phyloP scores from a whole-genome alignment of 2,329 filamentous ascomycete genomes.

The Fusarium udum region DNA sequence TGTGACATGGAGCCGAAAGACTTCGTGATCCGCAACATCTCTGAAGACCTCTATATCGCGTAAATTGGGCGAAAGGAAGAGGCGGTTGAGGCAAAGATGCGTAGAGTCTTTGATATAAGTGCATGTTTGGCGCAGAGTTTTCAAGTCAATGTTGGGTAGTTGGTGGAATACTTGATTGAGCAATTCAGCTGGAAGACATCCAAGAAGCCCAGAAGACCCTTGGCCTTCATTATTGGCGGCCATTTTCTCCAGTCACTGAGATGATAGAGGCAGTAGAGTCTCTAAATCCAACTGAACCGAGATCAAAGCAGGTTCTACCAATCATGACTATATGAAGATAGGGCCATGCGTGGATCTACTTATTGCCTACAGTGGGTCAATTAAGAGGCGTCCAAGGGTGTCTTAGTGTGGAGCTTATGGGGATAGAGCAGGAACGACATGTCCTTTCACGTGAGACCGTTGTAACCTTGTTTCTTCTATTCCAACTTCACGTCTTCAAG shows the following conservation, averaged over 20 bases:
- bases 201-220: no score
- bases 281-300: no score
- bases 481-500: neutral
- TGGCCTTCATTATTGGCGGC: no score
- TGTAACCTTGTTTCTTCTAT: neutral
- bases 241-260: no score
- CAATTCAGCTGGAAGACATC: no score
- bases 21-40: neutral
- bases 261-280: no score
- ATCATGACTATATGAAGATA: no score
- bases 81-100: neutral
- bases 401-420: slow-evolving; percentile 3
- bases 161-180: no score
- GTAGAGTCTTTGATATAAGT: neutral
- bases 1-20: slow-evolving; percentile 6
- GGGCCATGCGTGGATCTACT: neutral
- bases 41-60: neutral
- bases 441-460: slow-evolving; percentile 13
- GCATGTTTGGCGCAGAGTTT: neutral
- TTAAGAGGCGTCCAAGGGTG: fast-evolving
- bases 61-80: neutral
- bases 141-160: neutral
- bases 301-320: no score
- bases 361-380: neutral
- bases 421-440: neutral